Evolutionary conservation across 192 early-diverging fungal species (phyloP).

Genomic region (Linnemannia exigua): DNA sequence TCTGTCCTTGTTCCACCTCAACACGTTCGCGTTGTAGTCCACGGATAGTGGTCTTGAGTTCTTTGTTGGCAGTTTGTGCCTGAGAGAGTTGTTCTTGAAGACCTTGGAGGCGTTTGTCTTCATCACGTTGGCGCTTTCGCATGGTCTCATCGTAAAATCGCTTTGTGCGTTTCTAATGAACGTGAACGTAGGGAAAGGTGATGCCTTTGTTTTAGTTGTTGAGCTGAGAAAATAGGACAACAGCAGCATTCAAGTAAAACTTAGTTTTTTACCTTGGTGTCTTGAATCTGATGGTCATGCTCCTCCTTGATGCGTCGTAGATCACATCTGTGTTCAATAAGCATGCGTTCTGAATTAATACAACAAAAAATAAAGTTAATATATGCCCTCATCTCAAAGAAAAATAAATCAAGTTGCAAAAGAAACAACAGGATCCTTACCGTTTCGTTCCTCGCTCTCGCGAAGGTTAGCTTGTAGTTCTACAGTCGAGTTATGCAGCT

Average conservation of each 20-base stretch:
- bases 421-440: background rate
- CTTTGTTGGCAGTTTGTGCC: background rate
- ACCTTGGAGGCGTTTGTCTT: constrained; percentile 7
- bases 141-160: background rate
- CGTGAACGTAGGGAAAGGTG: background rate
- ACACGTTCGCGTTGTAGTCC: constrained; percentile 3
- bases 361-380: background rate
- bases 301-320: background rate
- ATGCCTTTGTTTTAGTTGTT: background rate
- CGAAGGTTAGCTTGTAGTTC: background rate
- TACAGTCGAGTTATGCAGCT: background rate
- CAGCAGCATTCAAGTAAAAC: background rate
- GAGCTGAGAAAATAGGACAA: background rate
- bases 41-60: background rate
- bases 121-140: constrained; percentile 1
- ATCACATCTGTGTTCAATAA: background rate
- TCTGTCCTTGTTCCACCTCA: background rate
- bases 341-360: background rate
- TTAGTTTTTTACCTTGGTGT: background rate
- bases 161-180: constrained; percentile 13
- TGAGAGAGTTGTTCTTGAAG: background rate
- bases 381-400: background rate
- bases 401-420: background rate
- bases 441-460: background rate
- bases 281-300: background rate